phyloP scores from a whole-genome alignment of 1,284 basidiomycete species.

The Cutaneotrichosporon sp. region DNA sequence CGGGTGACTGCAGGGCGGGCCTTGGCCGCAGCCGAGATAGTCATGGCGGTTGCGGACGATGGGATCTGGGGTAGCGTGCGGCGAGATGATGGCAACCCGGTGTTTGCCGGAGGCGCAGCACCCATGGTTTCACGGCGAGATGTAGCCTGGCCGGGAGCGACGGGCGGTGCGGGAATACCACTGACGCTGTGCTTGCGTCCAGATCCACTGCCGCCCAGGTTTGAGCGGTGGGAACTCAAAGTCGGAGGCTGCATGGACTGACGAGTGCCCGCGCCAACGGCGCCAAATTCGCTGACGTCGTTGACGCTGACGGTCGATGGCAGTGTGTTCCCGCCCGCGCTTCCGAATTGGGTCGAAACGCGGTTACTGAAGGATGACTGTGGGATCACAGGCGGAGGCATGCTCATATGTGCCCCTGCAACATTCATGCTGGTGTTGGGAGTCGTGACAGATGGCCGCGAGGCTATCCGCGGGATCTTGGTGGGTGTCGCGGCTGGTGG shows the following conservation, averaged over 20 bases:
- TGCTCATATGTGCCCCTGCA: slow-evolving; percentile 15
- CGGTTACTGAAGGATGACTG: slow-evolving; percentile 3
- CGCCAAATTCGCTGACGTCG: slow-evolving; percentile 15
- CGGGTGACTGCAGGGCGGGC: slow-evolving; percentile 17
- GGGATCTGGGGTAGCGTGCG: slow-evolving; percentile 58
- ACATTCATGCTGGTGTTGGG: slow-evolving; percentile 17
- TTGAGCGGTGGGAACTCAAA: slow-evolving; percentile 33
- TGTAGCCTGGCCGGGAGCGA: neutral
- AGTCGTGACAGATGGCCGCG: slow-evolving; percentile 41
- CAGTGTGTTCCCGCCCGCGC: slow-evolving; percentile 1
- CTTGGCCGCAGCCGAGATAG: slow-evolving; percentile 40
- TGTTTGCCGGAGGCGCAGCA: slow-evolving; percentile 8
- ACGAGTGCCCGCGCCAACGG: slow-evolving; percentile 1
- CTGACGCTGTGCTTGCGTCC: slow-evolving; percentile 22
- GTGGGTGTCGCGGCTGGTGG: slow-evolving; percentile 59
- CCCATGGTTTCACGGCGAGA: slow-evolving; percentile 15
- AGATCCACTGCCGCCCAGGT: slow-evolving; percentile 41
- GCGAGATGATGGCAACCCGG: slow-evolving; percentile 48
- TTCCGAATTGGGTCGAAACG: neutral
- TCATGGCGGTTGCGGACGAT: slow-evolving; percentile 38
- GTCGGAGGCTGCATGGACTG: slow-evolving; percentile 18
- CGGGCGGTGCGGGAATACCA: slow-evolving; percentile 15
- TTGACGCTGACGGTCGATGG: slow-evolving; percentile 3
- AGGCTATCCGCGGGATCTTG: slow-evolving; percentile 88
- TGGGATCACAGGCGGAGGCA: slow-evolving; percentile 30